Evolutionary conservation across 106 monocot species (phyloP), one percentile per base, ranked within the genome.

Genomic region (Dendrobium chrysotoxum): DNA sequence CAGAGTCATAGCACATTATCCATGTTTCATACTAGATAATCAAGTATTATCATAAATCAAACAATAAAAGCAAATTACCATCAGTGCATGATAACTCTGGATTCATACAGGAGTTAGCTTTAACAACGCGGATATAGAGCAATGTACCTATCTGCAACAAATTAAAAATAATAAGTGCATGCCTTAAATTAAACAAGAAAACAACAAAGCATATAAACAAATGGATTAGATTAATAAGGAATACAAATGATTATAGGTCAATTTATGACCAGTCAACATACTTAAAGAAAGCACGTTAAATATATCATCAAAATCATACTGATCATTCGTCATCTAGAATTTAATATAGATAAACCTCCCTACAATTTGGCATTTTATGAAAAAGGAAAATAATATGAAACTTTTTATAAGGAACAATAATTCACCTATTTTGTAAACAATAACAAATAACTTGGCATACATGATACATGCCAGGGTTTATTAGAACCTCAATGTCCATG

Each of bases 51-150:
- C 12, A 38, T 17, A 80, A 82, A 25, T 50, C 50, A 15, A 50
- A 50, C 50, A 50, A 50, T 16, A 53, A 82, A 61, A 79, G 21
- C 10, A 54, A 44, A 78, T 58, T 96, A 97, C 96, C 96, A 88
- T 97, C 92, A 28, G 90, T 92, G 91, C 97, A 97, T 44, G 94
- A 88, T n/a, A 97, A 80, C 80, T 97, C 94, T 53, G 97, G 94
- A 87, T 97, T 94, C 92, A 97, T 94, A 65, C 83, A 81, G 78
- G 72, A 86, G 65, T 94, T 94, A 40, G 92, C 90, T 92, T 97
- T 97, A 31, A 94, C 97, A 81, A 97, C 91, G 21, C 97, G 85
- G 30, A 84, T 79, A 88, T 90, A 97, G 7, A 97, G 86, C 68
- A 97, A 47, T 21, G 92, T 89, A 72, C 97, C 97, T 39, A 86